phyloP scores from a whole-genome alignment of 345 rosid genomes.

The Laguncularia racemosa region DNA sequence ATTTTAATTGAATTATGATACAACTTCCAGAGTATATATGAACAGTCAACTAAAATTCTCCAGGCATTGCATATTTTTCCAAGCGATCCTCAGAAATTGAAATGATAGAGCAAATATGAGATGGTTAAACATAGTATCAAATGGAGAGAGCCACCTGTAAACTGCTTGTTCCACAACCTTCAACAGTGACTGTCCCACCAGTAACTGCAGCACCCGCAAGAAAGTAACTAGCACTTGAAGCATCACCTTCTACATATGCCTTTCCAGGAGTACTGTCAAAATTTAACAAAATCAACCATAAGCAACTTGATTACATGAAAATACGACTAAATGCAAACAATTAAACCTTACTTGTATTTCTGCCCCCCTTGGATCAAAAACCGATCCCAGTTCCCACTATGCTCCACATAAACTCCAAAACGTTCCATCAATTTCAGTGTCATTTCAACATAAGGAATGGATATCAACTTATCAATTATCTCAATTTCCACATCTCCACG shows the following conservation, averaged over 20 bases:
- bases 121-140: neutral
- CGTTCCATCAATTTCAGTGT: constrained; percentile 93
- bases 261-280: constrained; percentile 77
- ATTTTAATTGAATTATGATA: too few relatives aligned
- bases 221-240: constrained; percentile 99
- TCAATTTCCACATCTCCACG: constrained; percentile 88
- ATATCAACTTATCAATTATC: constrained; percentile 78
- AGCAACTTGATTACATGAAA: neutral
- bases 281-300: neutral
- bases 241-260: constrained; percentile 96
- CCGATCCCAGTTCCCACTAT: constrained; percentile 76
- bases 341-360: constrained; percentile 66
- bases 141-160: constrained; percentile 50
- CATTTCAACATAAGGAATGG: constrained; percentile 97
- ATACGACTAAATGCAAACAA: neutral
- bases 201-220: constrained; percentile 96
- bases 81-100: too few relatives aligned
- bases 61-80: too few relatives aligned
- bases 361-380: constrained; percentile 79
- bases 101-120: too few relatives aligned
- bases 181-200: constrained; percentile 88
- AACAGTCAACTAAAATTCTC: too few relatives aligned
- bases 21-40: too few relatives aligned
- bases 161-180: constrained; percentile 95
- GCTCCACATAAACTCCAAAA: constrained; percentile 68